A percentile compares a stretch with the other conserved stretches of the same genome.
Evolutionary conservation across 768 basidiomycete genomes (phyloP).

Genomic region (Termitomyces sp.): DNA sequence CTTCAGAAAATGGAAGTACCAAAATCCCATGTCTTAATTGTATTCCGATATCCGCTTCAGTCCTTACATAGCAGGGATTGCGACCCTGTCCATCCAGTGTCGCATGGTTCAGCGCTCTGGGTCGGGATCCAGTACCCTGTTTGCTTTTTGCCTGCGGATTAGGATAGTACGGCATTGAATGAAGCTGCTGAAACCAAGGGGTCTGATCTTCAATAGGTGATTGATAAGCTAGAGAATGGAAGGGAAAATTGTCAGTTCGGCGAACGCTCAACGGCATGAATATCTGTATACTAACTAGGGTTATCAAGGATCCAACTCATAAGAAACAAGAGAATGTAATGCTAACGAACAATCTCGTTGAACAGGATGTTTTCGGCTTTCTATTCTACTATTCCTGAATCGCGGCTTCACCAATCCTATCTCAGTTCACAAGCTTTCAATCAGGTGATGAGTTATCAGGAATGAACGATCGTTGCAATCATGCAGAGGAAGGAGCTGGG

Average conservation of each 20-base stretch:
- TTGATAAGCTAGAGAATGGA: neutral
- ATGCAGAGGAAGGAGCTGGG: neutral
- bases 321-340: neutral
- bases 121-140: neutral
- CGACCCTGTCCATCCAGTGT: neutral
- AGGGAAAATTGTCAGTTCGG: too few species aligned
- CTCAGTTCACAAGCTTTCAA: neutral
- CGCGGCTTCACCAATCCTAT: neutral
- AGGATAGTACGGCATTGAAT: neutral
- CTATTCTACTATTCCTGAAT: neutral
- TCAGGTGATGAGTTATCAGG: neutral
- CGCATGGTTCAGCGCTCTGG: conserved; percentile 4
- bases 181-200: neutral
- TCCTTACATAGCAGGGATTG: neutral
- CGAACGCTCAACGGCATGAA: neutral
- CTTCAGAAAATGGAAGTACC: neutral
- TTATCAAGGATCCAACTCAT: neutral
- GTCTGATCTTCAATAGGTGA: neutral
- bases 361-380: neutral
- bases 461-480: neutral
- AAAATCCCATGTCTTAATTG: neutral
- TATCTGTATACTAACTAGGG: neutral
- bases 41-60: neutral
- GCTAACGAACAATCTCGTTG: neutral
- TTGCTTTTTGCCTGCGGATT: neutral